A percentile compares a stretch with the other conserved stretches of the same genome.
Conservation (phyloP, 306 rosid species). For the Lotus japonicus region DNA sequence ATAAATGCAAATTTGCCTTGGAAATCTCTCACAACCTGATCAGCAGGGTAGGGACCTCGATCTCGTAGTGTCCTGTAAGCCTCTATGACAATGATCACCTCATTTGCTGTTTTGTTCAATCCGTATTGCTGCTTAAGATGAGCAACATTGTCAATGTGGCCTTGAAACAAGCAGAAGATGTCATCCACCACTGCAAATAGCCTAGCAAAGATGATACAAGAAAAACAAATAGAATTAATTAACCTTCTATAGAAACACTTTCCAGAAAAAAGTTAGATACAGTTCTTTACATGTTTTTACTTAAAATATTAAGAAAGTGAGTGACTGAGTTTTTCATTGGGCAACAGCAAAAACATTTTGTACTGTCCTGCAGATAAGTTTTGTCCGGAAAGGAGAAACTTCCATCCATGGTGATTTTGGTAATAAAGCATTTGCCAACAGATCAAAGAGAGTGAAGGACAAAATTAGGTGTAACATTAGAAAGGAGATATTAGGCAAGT, state of each 20-base stretch:
- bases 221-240: background rate
- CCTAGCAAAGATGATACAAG: conserved; percentile 32
- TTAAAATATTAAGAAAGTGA: too few relatives aligned
- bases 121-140: conserved; percentile 94
- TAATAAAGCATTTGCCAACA: too few relatives aligned
- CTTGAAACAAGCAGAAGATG: conserved; percentile 94
- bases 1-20: conserved; percentile 82
- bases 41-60: conserved; percentile 92
- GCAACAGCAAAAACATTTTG: too few relatives aligned
- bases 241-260: background rate
- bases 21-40: conserved; percentile 95
- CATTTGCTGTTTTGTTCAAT: conserved; percentile 80
- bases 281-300: too few relatives aligned
- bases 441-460: too few relatives aligned
- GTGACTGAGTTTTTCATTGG: too few relatives aligned
- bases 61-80: conserved; percentile 92
- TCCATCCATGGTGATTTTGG: too few relatives aligned
- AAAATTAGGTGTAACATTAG: too few relatives aligned
- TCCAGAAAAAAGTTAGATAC: too few relatives aligned
- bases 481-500: too few relatives aligned
- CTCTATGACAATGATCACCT: conserved; percentile 75
- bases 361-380: too few relatives aligned
- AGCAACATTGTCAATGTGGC: conserved; percentile 77
- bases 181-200: conserved; percentile 96
- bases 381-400: too few relatives aligned